These are phyloP conservation scores for Chondrostereum purpureum DNA, from an alignment of 1,284 basidiomycete genomes.

Conservation along the genomic window DNA sequence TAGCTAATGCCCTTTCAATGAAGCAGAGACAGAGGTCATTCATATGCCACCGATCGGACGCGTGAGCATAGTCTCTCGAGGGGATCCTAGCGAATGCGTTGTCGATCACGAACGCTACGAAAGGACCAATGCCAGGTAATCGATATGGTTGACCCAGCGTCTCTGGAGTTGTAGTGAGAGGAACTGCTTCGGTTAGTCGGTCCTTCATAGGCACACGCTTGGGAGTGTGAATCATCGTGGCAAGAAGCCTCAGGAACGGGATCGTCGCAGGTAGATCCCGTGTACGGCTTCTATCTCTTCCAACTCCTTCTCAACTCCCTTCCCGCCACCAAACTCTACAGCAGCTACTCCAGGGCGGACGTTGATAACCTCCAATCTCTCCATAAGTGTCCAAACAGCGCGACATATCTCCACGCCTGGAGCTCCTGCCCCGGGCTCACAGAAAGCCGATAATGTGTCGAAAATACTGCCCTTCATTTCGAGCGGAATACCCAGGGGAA, in stretches of 20 bases:
- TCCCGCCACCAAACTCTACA: conserved; percentile 27
- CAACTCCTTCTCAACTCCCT: conserved; percentile 74
- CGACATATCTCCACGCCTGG: conserved; percentile 76
- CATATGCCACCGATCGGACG: conserved; percentile 81
- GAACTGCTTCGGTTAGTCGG: conserved; percentile 52
- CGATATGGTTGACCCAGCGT: conserved; percentile 70
- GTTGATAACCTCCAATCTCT: conserved; percentile 80
- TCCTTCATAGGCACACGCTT: conserved; percentile 60
- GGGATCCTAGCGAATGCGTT: conserved; percentile 75
- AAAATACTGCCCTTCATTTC: conserved; percentile 89
- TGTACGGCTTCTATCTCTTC: conserved; percentile 81
- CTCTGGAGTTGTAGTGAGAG: conserved; percentile 71
- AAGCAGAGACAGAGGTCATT: conserved; percentile 83
- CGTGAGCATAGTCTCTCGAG: conserved; percentile 67
- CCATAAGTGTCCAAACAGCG: conserved; percentile 78
- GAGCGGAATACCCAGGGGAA: conserved; percentile 78
- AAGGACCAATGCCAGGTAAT: conserved; percentile 71
- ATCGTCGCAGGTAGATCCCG: conserved; percentile 83
- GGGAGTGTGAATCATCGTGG: conserved; percentile 73
- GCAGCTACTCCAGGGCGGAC: conserved; percentile 44
- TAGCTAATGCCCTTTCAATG: conserved; percentile 76
- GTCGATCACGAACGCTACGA: conserved; percentile 82
- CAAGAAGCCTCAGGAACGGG: conserved; percentile 81
- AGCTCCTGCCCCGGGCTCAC: conserved; percentile 64
- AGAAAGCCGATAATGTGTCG: conserved; percentile 82